These are phyloP conservation scores for Yarrowia sp. DNA, from an alignment of 805 yeast species.

Conservation along the genomic window DNA sequence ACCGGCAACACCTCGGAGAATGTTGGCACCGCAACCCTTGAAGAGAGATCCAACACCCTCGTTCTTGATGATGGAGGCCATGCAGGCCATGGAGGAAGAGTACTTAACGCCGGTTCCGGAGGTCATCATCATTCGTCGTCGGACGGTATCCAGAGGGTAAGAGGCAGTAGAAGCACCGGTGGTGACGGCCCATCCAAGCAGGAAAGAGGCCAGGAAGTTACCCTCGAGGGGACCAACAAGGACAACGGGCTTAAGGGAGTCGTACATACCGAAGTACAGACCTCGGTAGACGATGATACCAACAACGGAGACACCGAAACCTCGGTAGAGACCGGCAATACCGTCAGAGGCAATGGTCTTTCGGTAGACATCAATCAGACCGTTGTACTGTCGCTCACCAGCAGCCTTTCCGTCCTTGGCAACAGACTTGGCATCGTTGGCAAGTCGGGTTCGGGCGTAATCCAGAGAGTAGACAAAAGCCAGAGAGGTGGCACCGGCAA, in stretches of 20 bases:
- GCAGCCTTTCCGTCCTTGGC: constrained; percentile 79
- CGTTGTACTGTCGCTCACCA: constrained; percentile 96
- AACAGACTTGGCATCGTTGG: constrained; percentile 86
- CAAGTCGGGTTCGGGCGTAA: constrained; percentile 98
- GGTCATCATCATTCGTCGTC: constrained; percentile 99
- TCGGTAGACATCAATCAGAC: constrained; percentile 93
- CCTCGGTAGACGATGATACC: constrained; percentile 99
- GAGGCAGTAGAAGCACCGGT: constrained; percentile 98
- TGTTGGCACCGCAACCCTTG: constrained; percentile 99
- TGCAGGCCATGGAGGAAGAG: constrained; percentile 92
- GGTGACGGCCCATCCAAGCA: constrained; percentile 96
- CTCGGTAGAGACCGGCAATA: constrained; percentile 98
- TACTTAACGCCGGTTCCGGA: constrained; percentile 98
- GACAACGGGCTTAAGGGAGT: constrained; percentile 92
- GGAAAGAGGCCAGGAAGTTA: constrained; percentile 91
- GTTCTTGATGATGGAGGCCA: constrained; percentile 86
- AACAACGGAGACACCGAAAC: constrained; percentile 96
- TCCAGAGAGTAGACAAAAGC: constrained; percentile 94
- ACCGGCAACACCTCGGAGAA: constrained; percentile 99
- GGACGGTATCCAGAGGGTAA: constrained; percentile 97
- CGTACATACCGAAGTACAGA: constrained; percentile 96
- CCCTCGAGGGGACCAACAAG: constrained; percentile 93
- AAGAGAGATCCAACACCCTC: constrained; percentile 91
- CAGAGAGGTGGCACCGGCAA: constrained; percentile 95
- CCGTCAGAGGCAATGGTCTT: constrained; percentile 95